Evolutionary conservation across 192 early-diverging fungal genomes (phyloP).

Genomic region (Globomyces pollinis-pini): DNA sequence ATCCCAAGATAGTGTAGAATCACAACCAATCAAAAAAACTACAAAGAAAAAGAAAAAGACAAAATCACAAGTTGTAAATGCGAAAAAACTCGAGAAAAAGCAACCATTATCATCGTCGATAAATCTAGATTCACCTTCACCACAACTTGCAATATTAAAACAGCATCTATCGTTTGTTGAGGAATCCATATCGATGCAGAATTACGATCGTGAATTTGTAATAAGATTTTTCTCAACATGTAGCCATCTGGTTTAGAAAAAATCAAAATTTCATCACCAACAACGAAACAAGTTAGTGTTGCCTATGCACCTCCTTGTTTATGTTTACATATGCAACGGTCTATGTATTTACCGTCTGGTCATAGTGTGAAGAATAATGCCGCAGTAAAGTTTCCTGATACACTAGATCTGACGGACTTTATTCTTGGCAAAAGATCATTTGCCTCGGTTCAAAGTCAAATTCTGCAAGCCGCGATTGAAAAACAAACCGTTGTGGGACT

Average conservation of each 20-base stretch:
- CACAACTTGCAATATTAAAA: too few relatives aligned
- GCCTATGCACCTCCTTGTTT: slow-evolving; percentile 75
- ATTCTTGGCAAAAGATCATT: slow-evolving; percentile 9
- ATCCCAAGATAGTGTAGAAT: background rate
- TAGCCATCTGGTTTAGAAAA: slow-evolving; percentile 1
- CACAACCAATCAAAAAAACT: background rate
- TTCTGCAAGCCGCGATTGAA: background rate
- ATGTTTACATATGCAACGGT: slow-evolving; percentile 79
- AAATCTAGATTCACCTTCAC: background rate
- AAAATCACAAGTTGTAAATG: background rate
- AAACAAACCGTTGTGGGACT: background rate
- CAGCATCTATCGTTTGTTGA: background rate
- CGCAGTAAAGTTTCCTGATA: slow-evolving; percentile 57
- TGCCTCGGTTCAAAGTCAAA: background rate
- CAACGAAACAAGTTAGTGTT: slow-evolving; percentile 78
- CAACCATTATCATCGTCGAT: background rate
- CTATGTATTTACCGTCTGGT: slow-evolving; percentile 64
- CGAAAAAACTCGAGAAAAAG: background rate
- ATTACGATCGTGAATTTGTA: background rate
- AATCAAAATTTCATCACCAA: background rate
- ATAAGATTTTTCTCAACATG: background rate
- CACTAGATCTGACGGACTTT: slow-evolving; percentile 55
- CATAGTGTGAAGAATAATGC: slow-evolving; percentile 71
- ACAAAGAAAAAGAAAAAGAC: slow-evolving; percentile 1
- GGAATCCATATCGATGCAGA: background rate